A percentile compares a stretch with the other conserved stretches of the same genome.
Conservation (phyloP, 805 yeast species). For the Sporopachydermia lactativora region DNA sequence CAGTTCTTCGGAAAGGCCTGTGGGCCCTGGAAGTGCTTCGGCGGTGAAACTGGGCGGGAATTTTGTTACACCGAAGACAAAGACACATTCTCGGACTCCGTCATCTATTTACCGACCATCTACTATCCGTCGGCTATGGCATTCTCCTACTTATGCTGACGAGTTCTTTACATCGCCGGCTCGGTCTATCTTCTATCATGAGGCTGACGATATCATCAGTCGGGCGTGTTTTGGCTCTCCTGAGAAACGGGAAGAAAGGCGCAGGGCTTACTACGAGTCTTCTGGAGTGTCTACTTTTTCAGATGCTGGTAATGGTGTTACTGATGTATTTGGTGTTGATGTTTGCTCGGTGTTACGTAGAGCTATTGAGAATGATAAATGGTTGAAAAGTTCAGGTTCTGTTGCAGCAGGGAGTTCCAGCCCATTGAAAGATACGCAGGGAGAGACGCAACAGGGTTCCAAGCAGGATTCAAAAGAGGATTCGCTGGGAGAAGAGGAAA, state of each 20-base stretch:
- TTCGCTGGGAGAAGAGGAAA: too few relatives aligned
- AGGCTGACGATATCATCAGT: conserved; percentile 19
- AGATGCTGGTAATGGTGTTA: conserved; percentile 17
- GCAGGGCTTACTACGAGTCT: conserved; percentile 16
- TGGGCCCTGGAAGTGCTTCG: too few relatives aligned
- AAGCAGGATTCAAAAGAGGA: too few relatives aligned
- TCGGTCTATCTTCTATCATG: conserved; percentile 7
- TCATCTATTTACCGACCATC: conserved; percentile 27
- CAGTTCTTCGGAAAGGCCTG: too few relatives aligned
- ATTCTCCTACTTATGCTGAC: conserved; percentile 31
- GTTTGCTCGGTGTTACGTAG: conserved; percentile 33
- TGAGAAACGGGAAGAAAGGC: conserved; percentile 16
- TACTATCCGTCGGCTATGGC: conserved; percentile 24
- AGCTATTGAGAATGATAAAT: conserved; percentile 22
- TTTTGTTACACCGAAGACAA: conserved; percentile 11
- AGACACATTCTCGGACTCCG: conserved; percentile 24
- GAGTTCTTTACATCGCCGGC: conserved; percentile 17
- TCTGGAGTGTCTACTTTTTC: conserved; percentile 9
- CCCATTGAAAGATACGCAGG: too few relatives aligned
- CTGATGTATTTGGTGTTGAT: conserved; percentile 46
- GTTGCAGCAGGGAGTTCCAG: too few relatives aligned
- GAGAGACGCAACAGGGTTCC: too few relatives aligned
- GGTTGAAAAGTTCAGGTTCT: background rate
- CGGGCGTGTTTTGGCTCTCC: conserved; percentile 24
- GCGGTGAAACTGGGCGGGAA: background rate